Evolutionary conservation across 2,329 filamentous ascomycete species (phyloP).

Genomic region (Colletotrichum trifolii): DNA sequence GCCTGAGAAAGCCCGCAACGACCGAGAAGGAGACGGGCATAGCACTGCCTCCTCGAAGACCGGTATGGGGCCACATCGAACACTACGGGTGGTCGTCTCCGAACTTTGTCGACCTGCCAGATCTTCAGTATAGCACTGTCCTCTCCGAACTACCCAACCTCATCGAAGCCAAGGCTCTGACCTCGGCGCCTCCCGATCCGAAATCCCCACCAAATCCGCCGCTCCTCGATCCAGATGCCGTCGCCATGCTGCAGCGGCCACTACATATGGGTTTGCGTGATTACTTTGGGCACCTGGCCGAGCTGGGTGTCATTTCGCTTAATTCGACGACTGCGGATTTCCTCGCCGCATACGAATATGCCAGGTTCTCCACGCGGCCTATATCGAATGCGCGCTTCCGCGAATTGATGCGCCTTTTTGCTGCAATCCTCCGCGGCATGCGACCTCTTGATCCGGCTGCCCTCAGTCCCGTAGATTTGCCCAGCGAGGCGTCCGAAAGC

Average conservation of each 20-base stretch:
- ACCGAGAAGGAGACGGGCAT: conserved; percentile 53
- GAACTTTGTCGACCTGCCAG: conserved; percentile 76
- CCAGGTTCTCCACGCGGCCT: conserved; percentile 80
- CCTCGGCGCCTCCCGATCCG: conserved; percentile 73
- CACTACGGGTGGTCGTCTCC: conserved; percentile 93
- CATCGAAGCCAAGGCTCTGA: conserved; percentile 93
- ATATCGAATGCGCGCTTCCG: conserved; percentile 79
- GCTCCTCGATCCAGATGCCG: conserved; percentile 72
- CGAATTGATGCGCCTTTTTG: conserved; percentile 84
- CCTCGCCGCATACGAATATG: conserved; percentile 81
- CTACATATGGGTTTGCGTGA: conserved; percentile 79
- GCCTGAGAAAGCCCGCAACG: conserved; percentile 50
- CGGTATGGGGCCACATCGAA: conserved; percentile 83
- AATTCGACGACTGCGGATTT: conserved; percentile 68
- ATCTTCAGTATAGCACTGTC: conserved; percentile 86
- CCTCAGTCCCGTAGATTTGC: conserved; percentile 50
- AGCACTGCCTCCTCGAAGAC: conserved; percentile 61
- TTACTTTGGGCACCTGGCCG: conserved; percentile 79
- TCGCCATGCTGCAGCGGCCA: conserved; percentile 77
- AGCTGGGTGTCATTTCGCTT: conserved; percentile 69
- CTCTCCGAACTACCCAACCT: conserved; percentile 87
- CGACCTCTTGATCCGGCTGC: conserved; percentile 66
- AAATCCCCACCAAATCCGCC: conserved; percentile 51
- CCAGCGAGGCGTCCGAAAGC: conserved; percentile 48
- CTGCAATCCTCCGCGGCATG: conserved; percentile 83